These are phyloP conservation scores for Talaromyces marneffei DNA, from an alignment of 2,329 filamentous ascomycete genomes.

Conservation along the genomic window DNA sequence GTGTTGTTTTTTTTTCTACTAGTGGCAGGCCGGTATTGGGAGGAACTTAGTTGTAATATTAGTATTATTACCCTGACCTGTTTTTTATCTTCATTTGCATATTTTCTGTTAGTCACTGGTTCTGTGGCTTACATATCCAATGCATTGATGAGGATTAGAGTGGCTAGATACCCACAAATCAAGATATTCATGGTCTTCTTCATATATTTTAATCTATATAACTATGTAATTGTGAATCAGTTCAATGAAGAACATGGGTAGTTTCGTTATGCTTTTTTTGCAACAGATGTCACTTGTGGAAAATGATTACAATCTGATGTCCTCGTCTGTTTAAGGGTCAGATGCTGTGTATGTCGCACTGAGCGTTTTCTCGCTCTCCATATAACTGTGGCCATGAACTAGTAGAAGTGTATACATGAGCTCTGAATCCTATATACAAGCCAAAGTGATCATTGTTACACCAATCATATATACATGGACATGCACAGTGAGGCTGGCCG, in stretches of 20 bases:
- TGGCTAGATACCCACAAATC: slow-evolving; percentile 18
- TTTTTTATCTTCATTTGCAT: slow-evolving; percentile 2
- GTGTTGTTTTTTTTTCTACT: slow-evolving; percentile 19
- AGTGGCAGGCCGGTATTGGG: slow-evolving; percentile 17
- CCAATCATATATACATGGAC: not conserved
- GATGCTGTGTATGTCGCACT: too few species aligned
- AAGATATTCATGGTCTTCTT: slow-evolving; percentile 22
- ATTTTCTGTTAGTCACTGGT: not conserved
- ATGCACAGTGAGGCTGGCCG: not conserved
- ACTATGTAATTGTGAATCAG: not conserved
- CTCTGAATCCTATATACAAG: not conserved
- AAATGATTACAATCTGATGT: too few species aligned
- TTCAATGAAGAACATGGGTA: too few species aligned
- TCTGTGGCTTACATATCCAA: slow-evolving; percentile 1
- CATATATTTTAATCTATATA: not conserved
- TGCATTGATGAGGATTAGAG: slow-evolving; percentile 17
- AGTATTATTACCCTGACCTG: slow-evolving; percentile 3
- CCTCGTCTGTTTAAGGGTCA: too few species aligned
- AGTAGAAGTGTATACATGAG: too few species aligned
- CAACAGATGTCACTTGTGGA: too few species aligned
- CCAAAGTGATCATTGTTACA: not conserved
- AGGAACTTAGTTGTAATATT: slow-evolving; percentile 17
- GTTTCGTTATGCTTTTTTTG: too few species aligned
- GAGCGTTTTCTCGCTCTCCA: too few species aligned
- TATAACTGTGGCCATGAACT: too few species aligned